A percentile compares a stretch with the other conserved stretches of the same genome.
phyloP scores from a whole-genome alignment of 306 rosid species.

The Prosopis cineraria region DNA sequence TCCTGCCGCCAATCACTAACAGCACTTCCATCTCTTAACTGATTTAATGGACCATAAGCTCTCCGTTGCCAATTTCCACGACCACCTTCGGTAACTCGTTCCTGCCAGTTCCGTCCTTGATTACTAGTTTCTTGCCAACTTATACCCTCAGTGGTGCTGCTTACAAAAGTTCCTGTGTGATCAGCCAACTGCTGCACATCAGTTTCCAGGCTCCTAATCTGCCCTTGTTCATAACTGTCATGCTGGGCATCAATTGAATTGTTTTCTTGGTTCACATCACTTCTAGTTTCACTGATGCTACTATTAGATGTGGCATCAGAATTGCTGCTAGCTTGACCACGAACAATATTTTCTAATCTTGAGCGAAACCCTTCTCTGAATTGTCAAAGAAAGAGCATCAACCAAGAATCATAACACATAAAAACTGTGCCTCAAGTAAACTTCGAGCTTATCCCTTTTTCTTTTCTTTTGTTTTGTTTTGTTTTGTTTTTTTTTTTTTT shows the following conservation, averaged over 20 bases:
- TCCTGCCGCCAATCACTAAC: constrained; percentile 70
- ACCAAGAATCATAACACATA: constrained; percentile 28
- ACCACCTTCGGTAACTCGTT: constrained; percentile 60
- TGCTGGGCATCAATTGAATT: constrained; percentile 51
- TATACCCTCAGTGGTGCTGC: constrained; percentile 51
- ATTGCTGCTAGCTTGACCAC: constrained; percentile 74
- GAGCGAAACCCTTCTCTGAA: constrained; percentile 93
- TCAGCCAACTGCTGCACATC: constrained; percentile 56
- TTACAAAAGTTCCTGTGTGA: constrained; percentile 59
- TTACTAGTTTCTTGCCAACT: constrained; percentile 72
- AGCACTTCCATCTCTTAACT: constrained; percentile 66
- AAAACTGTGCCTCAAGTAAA: constrained; percentile 13
- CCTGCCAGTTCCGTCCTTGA: constrained; percentile 70
- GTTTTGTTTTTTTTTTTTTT: neutral
- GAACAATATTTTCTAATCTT: constrained; percentile 90
- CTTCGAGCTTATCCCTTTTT: constrained; percentile 1
- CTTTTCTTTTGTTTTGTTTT: too few relatives aligned
- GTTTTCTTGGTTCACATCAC: constrained; percentile 55
- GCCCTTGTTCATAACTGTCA: constrained; percentile 63
- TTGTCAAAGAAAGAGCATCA: constrained; percentile 37
- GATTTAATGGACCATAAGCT: constrained; percentile 57
- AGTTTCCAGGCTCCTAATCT: constrained; percentile 53
- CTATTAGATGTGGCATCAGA: constrained; percentile 64
- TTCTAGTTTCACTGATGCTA: constrained; percentile 64
- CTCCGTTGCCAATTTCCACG: constrained; percentile 74